Evolutionary conservation across 2,329 filamentous ascomycete species (phyloP), one percentile per base, ranked within the genome.

Genomic region (Aureobasidium sp.): DNA sequence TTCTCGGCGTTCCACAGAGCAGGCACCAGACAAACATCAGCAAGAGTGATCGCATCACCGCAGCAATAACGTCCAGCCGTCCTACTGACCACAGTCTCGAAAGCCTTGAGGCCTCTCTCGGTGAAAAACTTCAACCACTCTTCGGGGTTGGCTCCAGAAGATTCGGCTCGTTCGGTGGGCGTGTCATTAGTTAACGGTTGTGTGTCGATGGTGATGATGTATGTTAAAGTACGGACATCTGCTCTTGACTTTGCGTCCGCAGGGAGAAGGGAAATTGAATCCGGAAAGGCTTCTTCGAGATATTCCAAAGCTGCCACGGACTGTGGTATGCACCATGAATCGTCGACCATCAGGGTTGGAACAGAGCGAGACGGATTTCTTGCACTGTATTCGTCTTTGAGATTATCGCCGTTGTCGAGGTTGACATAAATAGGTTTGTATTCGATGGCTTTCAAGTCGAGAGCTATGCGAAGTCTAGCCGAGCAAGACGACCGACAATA

Each of bases 401-500:
- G 68, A 49, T 86, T 83, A 49, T 85, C 81, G 64, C 75, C 71
- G 55, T 81, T 78, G 63, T 84, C 74, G 5, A 86, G 78, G 66
- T 86, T 81, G 68, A 86, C 73, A 58, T 76, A 75, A 36, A 77
- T 71, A 25, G 75, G 71, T 6, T 76, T 75, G 65, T 81, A 81
- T 2, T 74, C 65, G 59, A 86, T 77, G 27, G 69, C 69, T 66
- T 87, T 87, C 55, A 83, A 74, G 61, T 81, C 74, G 1, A 85
- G 74, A 11, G 83, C 82, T 63, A 86, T 86, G 49, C 83, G 83
- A 5, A 87, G 74, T 13, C 85, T 81, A 0, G 80, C 83, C 1
- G 83, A 82, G 73, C 83, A 87, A 16, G 83, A 86, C 52, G 84
- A 87, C 64, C 82, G 78, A 72, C 82, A 86, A 73, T 85, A 86